These are phyloP conservation scores for Calycina marina DNA, from an alignment of 2,329 filamentous ascomycete genomes.

Conservation along the genomic window DNA sequence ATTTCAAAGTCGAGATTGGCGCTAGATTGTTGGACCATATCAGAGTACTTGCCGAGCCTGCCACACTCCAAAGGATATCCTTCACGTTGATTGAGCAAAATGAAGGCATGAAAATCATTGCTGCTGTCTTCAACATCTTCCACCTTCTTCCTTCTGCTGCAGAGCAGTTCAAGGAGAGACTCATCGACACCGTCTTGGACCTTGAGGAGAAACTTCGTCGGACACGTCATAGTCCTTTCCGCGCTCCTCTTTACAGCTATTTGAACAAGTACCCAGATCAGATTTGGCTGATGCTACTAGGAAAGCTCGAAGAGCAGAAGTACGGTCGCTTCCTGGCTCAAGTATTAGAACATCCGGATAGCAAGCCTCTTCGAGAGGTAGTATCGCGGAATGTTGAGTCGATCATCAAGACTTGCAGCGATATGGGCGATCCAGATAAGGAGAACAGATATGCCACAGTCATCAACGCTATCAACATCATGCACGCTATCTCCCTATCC, in stretches of 20 bases:
- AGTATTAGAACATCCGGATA: constrained; percentile 62
- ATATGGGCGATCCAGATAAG: constrained; percentile 47
- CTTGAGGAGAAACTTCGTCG: constrained; percentile 73
- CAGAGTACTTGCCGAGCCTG: constrained; percentile 73
- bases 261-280: constrained; percentile 87
- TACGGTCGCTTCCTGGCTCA: constrained; percentile 89
- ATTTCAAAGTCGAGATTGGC: constrained; percentile 98
- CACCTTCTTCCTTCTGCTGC: constrained; percentile 86
- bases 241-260: constrained; percentile 80
- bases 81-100: constrained; percentile 94
- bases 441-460: constrained; percentile 56
- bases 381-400: constrained; percentile 59
- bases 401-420: constrained; percentile 53
- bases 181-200: constrained; percentile 81
- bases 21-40: constrained; percentile 86
- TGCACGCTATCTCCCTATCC: constrained; percentile 62
- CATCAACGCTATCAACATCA: constrained; percentile 77
- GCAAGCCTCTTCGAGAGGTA: constrained; percentile 57
- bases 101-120: constrained; percentile 83
- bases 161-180: constrained; percentile 75
- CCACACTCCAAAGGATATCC: constrained; percentile 71
- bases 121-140: constrained; percentile 92
- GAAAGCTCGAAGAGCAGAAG: constrained; percentile 66
- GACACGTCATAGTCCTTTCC: constrained; percentile 84
- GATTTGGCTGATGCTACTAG: constrained; percentile 66